A percentile compares a stretch with the other conserved stretches of the same genome.
Evolutionary conservation across 768 basidiomycete species (phyloP).

Genomic region (Russula abietina): DNA sequence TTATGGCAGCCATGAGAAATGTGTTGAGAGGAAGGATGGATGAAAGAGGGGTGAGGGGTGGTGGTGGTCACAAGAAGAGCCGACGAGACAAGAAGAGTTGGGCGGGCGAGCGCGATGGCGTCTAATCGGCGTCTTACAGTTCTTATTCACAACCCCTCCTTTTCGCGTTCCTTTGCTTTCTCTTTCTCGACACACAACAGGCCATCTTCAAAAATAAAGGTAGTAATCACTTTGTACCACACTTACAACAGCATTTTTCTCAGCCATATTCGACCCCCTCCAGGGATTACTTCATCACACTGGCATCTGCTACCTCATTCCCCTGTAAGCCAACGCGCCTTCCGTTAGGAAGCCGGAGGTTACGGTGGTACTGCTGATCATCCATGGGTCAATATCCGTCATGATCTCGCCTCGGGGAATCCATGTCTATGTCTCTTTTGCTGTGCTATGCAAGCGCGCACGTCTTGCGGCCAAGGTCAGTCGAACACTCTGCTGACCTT

Average conservation of each 20-base stretch:
- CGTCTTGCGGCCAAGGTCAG: not conserved
- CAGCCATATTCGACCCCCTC: not conserved
- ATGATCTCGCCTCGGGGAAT: not conserved
- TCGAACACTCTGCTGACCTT: not conserved
- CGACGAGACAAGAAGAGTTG: not conserved
- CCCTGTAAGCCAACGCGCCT: not conserved
- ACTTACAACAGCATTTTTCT: not conserved
- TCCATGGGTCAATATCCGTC: not conserved
- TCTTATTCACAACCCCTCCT: not conserved
- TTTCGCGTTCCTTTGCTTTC: not conserved
- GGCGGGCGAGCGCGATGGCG: not conserved
- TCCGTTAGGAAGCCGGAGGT: not conserved
- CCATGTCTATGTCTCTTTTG: not conserved
- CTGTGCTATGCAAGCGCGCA: not conserved
- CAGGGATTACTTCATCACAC: too few species aligned
- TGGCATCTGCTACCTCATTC: not conserved
- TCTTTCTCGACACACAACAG: not conserved
- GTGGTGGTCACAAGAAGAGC: conserved; percentile 20
- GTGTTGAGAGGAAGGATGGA: not conserved
- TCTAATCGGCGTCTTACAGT: not conserved
- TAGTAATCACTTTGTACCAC: not conserved
- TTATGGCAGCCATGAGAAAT: conserved; percentile 16
- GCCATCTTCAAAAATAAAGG: not conserved
- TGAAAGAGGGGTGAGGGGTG: not conserved
- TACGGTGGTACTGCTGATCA: not conserved